phyloP scores from a whole-genome alignment of 345 rosid species.

The Heritiera fomes region DNA sequence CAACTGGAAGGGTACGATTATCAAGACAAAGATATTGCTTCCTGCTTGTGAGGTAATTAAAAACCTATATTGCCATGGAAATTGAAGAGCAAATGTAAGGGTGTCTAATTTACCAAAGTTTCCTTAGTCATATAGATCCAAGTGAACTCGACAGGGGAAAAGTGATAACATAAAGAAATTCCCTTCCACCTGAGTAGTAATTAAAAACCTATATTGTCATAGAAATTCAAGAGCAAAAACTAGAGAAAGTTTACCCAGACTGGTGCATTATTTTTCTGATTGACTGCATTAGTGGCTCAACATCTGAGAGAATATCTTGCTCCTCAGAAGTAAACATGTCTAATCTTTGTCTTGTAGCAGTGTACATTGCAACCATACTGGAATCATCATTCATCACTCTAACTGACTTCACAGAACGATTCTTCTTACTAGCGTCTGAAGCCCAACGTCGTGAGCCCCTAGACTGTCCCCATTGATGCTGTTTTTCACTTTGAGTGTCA shows the following conservation, averaged over 20 bases:
- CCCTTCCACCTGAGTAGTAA: background rate
- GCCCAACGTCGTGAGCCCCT: slow-evolving; percentile 48
- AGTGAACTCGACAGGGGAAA: background rate
- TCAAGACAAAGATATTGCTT: background rate
- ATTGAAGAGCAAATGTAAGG: background rate
- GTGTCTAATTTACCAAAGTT: background rate
- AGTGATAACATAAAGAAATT: background rate
- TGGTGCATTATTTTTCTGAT: slow-evolving; percentile 63
- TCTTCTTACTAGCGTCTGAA: slow-evolving; percentile 45
- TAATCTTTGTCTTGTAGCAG: slow-evolving; percentile 64
- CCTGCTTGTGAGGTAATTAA: background rate
- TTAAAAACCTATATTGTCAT: background rate
- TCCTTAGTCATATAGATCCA: background rate
- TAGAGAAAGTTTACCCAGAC: slow-evolving; percentile 51
- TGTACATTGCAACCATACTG: slow-evolving; percentile 37
- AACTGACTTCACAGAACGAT: slow-evolving; percentile 50
- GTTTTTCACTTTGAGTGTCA: slow-evolving; percentile 33
- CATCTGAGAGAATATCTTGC: slow-evolving; percentile 61
- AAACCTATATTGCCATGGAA: background rate
- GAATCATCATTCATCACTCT: slow-evolving; percentile 38
- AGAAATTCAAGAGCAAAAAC: background rate
- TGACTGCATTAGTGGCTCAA: slow-evolving; percentile 69
- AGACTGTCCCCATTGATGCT: slow-evolving; percentile 45
- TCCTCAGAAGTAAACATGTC: slow-evolving; percentile 87
- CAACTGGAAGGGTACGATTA: background rate